Percentiles rank a stretch among this genome's conserved stretches.
phyloP scores from a whole-genome alignment of 495 filamentous ascomycete genomes.

The Hypoxylon fragiforme region DNA sequence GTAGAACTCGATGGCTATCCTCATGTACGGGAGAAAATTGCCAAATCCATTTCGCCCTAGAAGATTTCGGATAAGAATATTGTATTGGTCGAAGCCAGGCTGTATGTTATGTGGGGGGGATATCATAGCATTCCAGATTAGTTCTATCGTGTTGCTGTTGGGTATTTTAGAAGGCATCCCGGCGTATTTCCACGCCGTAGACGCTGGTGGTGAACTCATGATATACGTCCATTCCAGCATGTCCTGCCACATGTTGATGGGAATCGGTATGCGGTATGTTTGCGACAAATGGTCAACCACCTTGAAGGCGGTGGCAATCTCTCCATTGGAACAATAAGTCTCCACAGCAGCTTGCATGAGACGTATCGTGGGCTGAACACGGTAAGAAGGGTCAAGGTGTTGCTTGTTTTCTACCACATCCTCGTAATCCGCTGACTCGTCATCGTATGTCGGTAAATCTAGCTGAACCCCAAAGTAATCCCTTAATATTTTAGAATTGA shows the following conservation, averaged over 20 bases:
- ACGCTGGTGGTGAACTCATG: conserved; percentile 26
- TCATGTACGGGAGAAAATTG: conserved; percentile 31
- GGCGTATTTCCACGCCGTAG: conserved; percentile 35
- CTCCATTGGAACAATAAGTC: conserved; percentile 40
- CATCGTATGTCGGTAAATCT: not conserved
- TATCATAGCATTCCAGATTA: conserved; percentile 43
- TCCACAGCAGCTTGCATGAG: conserved; percentile 42
- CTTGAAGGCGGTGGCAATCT: conserved; percentile 36
- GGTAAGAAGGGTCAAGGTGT: not conserved
- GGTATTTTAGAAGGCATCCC: conserved; percentile 26
- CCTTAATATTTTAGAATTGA: conserved; percentile 26
- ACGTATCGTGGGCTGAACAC: conserved; percentile 32
- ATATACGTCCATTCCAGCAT: conserved; percentile 45
- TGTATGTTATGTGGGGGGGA: conserved; percentile 32
- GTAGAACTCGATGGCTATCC: conserved; percentile 32
- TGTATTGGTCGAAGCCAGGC: conserved; percentile 39
- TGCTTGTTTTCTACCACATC: not conserved
- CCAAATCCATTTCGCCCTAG: conserved; percentile 21
- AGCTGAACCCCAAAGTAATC: conserved; percentile 27
- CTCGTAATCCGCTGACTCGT: not conserved
- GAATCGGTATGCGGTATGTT: conserved; percentile 33
- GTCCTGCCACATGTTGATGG: conserved; percentile 36
- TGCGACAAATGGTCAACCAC: conserved; percentile 38
- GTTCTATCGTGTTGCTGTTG: conserved; percentile 21
- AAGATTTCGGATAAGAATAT: conserved; percentile 36